These are phyloP conservation scores for Zygoascus sp. DNA, from an alignment of 1,139 yeast genomes.

Conservation along the genomic window DNA sequence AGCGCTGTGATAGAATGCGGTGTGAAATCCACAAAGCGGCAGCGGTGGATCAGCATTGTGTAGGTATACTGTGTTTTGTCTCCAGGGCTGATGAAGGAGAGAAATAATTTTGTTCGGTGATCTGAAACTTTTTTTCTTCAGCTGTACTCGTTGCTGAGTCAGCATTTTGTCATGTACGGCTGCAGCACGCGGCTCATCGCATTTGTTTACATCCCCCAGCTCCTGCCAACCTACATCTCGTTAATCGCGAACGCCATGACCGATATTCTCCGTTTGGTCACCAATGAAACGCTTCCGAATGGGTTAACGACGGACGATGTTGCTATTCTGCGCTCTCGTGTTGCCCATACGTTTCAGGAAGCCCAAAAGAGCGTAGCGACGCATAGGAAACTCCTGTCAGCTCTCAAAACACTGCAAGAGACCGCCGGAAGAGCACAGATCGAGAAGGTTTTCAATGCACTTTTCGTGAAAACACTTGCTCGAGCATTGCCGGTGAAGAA, in stretches of 20 bases:
- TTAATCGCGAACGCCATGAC: slow-evolving; percentile 3
- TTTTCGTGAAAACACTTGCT: slow-evolving; percentile 58
- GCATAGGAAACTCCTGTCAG: slow-evolving; percentile 67
- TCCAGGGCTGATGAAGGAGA: not conserved
- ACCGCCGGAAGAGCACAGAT: slow-evolving; percentile 50
- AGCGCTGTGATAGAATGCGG: slow-evolving; percentile 83
- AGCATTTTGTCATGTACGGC: not conserved
- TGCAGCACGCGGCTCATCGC: not conserved
- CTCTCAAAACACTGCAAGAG: slow-evolving; percentile 55
- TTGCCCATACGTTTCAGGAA: slow-evolving; percentile 73
- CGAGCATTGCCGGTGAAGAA: slow-evolving; percentile 65
- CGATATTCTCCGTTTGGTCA: slow-evolving; percentile 3
- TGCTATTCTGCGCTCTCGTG: slow-evolving; percentile 21
- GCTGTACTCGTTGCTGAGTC: too few relatives aligned
- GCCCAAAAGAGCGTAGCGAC: slow-evolving; percentile 72
- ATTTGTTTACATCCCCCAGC: slow-evolving; percentile 1
- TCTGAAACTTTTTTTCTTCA: slow-evolving; percentile 6
- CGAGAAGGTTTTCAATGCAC: slow-evolving; percentile 55
- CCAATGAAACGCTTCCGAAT: slow-evolving; percentile 16
- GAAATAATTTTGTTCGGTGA: not conserved
- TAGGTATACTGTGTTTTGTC: too few relatives aligned
- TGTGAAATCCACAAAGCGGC: slow-evolving; percentile 85
- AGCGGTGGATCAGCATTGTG: slow-evolving; percentile 79
- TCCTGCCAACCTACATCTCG: not conserved
- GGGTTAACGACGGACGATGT: slow-evolving; percentile 24